Conservation (phyloP, 2,329 filamentous ascomycete genomes). For the Tolypocladium album region DNA sequence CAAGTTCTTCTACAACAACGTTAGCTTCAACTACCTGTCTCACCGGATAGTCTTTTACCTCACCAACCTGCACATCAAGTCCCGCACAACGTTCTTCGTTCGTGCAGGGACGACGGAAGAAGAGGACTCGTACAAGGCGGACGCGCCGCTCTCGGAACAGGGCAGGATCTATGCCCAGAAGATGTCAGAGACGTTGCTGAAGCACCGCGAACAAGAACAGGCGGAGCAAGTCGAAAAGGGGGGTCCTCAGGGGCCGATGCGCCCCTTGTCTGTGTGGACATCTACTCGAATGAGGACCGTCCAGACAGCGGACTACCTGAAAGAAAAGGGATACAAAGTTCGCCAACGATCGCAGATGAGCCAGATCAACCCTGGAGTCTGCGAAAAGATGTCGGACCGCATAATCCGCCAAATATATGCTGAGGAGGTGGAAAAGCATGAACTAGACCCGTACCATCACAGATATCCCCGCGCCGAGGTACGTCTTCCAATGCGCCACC, state of each 20-base stretch:
- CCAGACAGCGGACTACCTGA: conserved; percentile 78
- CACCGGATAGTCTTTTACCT: conserved; percentile 98
- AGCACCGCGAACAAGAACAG: conserved; percentile 75
- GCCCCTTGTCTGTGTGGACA: conserved; percentile 86
- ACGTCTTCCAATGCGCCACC: not conserved
- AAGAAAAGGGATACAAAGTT: conserved; percentile 70
- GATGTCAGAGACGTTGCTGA: conserved; percentile 75
- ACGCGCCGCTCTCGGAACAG: conserved; percentile 72
- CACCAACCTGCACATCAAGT: conserved; percentile 94
- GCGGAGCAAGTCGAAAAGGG: conserved; percentile 57
- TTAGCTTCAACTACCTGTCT: conserved; percentile 91
- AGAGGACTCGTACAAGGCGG: conserved; percentile 84
- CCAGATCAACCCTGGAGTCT: conserved; percentile 92
- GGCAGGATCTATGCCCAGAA: conserved; percentile 72
- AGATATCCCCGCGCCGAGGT: conserved; percentile 91
- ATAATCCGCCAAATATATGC: conserved; percentile 75
- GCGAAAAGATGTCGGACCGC: conserved; percentile 81
- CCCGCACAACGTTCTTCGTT: conserved; percentile 85
- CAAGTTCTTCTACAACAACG: conserved; percentile 90
- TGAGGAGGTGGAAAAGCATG: conserved; percentile 86
- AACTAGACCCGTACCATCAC: conserved; percentile 92
- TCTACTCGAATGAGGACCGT: conserved; percentile 84
- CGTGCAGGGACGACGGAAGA: conserved; percentile 78
- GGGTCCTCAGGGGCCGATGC: conserved; percentile 56
- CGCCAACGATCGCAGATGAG: conserved; percentile 93